Conservation (phyloP, 2,329 filamentous ascomycete genomes). For the Apiospora marii region DNA sequence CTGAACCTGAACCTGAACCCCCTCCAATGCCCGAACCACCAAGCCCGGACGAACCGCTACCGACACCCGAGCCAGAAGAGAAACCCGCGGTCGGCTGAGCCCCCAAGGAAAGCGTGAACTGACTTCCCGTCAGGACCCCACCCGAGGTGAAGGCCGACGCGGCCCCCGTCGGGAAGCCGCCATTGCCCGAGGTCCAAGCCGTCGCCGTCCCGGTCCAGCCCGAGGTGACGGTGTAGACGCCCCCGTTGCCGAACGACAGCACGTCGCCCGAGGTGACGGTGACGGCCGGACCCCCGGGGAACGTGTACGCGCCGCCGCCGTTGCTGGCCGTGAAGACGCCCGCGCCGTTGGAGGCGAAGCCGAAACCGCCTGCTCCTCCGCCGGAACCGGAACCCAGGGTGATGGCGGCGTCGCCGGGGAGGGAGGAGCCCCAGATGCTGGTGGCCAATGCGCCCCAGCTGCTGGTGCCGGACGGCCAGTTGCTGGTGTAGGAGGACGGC, state of each 20-base stretch:
- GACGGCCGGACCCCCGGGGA: not conserved
- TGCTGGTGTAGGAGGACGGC: not conserved
- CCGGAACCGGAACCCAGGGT: not conserved
- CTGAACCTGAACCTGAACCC: not conserved
- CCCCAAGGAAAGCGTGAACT: not conserved
- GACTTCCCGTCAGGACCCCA: not conserved
- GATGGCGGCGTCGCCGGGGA: not conserved
- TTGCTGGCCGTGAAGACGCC: not conserved
- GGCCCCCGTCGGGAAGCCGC: not conserved
- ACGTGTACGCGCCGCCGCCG: not conserved
- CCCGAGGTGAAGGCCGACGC: not conserved
- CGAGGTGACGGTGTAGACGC: not conserved
- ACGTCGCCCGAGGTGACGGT: not conserved
- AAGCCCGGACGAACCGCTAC: not conserved
- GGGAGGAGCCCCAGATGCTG: not conserved
- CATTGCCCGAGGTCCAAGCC: not conserved
- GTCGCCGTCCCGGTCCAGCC: not conserved
- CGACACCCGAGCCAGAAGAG: not conserved
- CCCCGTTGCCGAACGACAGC: not conserved
- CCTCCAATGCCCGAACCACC: not conserved
- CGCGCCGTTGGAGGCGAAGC: not conserved
- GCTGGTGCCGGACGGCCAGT: not conserved
- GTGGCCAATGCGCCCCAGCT: not conserved
- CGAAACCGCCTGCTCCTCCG: not conserved
- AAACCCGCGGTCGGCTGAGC: not conserved